Evolutionary conservation across 164 flowering plant genomes (phyloP), one percentile per base, ranked within the genome.

Genomic region (Kalanchoe fedtschenkoi): DNA sequence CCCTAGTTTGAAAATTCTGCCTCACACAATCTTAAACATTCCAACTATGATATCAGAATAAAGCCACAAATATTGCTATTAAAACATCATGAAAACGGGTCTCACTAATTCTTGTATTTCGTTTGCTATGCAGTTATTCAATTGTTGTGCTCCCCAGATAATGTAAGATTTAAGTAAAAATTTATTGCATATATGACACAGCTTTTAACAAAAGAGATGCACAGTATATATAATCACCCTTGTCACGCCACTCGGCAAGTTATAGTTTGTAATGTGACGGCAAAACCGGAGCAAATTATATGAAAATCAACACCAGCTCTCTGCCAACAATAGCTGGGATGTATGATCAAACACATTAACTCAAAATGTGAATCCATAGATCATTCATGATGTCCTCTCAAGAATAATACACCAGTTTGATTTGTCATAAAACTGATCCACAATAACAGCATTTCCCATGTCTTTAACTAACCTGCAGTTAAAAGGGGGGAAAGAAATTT

Each of bases 401-500:
- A 92, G 98, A 64, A 89, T 67, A 22, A 92, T 77, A 65, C 98
- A 92, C 98, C 98, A 92, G 66, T 92, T 92, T 46, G 98, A 92
- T 72, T 92, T 92, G 82, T 92, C 98, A 65, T 68, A 92, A 74
- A 89, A 92, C 13, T 70, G 83, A 70, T 92, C 95, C 53, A 83
- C 76, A 13, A 92, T 68, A 43, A 77, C 73, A 3, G 87, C 88
- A 78, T 82, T 81, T 56, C 75, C 71, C 65, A 88, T 72, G 16
- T 79, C 89, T 65, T 81, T 75, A 13, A 75, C 85, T 54, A 92
- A 78, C 78, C 98, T 92, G 89, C 75, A 78, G 58, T 64, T 38
- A 29, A 35, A n/a, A n/a, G n/a, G 28, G 19, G 54, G n/a, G 6
- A 3, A 26, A 24, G 32, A 51, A 51, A 51, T n/a, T 51, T 0